Base-by-base conservation (phyloP, 2,329 filamentous ascomycete species). In the Incumbomyces lentus region DNA sequence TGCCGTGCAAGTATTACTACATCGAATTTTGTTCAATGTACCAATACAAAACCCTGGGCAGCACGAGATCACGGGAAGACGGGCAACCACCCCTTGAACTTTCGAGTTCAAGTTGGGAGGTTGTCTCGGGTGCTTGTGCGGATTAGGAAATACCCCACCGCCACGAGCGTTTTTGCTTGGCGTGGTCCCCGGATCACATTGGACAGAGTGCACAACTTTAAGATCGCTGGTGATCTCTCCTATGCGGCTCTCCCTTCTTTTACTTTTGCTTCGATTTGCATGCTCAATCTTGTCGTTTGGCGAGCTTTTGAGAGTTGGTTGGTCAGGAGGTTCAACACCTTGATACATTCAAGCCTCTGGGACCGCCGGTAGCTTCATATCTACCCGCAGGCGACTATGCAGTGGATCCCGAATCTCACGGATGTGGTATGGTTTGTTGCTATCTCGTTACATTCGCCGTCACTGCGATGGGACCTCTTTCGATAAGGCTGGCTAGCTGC, bases 151-250 rank as follows among this genome's bases (percentile, higher is more conserved):
- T 26, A 8, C 22, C 8, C 22, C 22, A 26, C 22, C 22, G 8
- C 22, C 22, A 8, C 8, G 22, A 26, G 22, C 22, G 22, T 26
- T 26, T 26, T 26, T 26, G 22, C 22, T 26, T 26, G 22, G 22
- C 22, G 22, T 4, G 22, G 22, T 40, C 38, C 22, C 18, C 17
- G 16, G 38, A 40, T 22, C 5, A 29, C 38, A 40, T 40, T 40
- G 38, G 38, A 40, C 18, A 40, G 8, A 26, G n/a, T n/a, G n/a
- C n/a, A n/a, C n/a, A n/a, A 39, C 16, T 12, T 5, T 16, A 4
- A 44, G 32, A 44, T 44, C 40, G 13, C 14, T 32, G 17, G 30
- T 35, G 7, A 44, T 44, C 31, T 44, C 30, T 44, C 22, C 22
- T 26, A n/a, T 14, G 26, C 10, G 13, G 22, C 17, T 32, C 7